phyloP scores from a whole-genome alignment of 805 yeast species.

The Candida quercuum region DNA sequence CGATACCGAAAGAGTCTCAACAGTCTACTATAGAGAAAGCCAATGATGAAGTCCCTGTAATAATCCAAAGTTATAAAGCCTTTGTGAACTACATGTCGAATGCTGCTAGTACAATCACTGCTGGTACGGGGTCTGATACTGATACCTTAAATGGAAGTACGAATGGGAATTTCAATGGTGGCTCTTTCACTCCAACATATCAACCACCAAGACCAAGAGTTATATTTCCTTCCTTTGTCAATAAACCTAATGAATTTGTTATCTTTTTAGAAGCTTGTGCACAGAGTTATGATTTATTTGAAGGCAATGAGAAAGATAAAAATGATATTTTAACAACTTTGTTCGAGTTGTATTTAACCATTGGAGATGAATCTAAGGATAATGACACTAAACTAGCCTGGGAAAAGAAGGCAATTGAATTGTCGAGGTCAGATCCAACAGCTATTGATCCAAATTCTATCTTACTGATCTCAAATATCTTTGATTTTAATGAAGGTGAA shows the following conservation, averaged over 20 bases:
- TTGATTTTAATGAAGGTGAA: constrained; percentile 48
- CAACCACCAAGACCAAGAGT: constrained; percentile 88
- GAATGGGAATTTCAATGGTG: constrained; percentile 5
- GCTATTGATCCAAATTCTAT: constrained; percentile 52
- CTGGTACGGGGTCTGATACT: constrained; percentile 8
- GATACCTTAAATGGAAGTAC: constrained; percentile 11
- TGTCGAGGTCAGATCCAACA: constrained; percentile 43
- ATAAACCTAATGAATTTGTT: constrained; percentile 83
- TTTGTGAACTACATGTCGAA: constrained; percentile 50
- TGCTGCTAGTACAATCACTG: constrained; percentile 21
- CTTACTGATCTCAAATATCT: constrained; percentile 33
- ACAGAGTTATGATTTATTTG: constrained; percentile 69
- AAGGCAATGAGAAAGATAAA: constrained; percentile 62
- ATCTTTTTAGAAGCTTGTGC: constrained; percentile 89
- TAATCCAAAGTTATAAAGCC: constrained; percentile 49
- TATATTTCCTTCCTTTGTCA: constrained; percentile 81
- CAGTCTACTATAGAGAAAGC: constrained; percentile 21
- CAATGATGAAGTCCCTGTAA: constrained; percentile 17
- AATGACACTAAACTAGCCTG: constrained; percentile 42
- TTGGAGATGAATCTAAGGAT: constrained; percentile 38
- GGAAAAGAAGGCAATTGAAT: constrained; percentile 55
- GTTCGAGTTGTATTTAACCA: constrained; percentile 71
- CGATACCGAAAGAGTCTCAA: constrained; percentile 26
- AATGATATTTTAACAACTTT: constrained; percentile 71
- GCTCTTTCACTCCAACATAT: constrained; percentile 50